phyloP scores from a whole-genome alignment of 345 rosid species.

The Ailanthus altissimus region DNA sequence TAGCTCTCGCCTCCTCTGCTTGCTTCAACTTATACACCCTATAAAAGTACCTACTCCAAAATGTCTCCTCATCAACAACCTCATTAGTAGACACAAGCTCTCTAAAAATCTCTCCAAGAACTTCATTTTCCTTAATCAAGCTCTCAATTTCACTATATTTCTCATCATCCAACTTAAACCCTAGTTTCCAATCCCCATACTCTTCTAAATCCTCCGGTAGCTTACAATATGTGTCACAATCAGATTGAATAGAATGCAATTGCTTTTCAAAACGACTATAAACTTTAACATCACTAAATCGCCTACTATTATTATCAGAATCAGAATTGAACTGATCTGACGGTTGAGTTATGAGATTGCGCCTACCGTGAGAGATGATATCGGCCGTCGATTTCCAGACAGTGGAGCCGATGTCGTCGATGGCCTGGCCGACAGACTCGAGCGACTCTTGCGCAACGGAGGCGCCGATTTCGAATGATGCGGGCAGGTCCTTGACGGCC shows the following conservation, averaged over 20 bases:
- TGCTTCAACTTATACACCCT: slow-evolving; percentile 51
- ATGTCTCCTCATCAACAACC: slow-evolving; percentile 51
- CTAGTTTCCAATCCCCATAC: slow-evolving; percentile 57
- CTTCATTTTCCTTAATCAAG: slow-evolving; percentile 36
- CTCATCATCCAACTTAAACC: slow-evolving; percentile 50
- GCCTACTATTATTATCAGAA: slow-evolving; percentile 19
- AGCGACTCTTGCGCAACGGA: slow-evolving; percentile 78
- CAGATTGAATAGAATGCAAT: slow-evolving; percentile 52
- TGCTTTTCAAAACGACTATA: slow-evolving; percentile 77
- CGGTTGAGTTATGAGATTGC: slow-evolving; percentile 32
- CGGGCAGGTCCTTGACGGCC: slow-evolving; percentile 63
- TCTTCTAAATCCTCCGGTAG: slow-evolving; percentile 59
- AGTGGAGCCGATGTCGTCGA: slow-evolving; percentile 78
- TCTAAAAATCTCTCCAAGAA: slow-evolving; percentile 42
- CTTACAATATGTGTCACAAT: slow-evolving; percentile 43
- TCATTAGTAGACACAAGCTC: slow-evolving; percentile 39
- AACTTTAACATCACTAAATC: slow-evolving; percentile 30
- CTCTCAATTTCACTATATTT: slow-evolving; percentile 39
- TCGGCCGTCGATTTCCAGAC: slow-evolving; percentile 74
- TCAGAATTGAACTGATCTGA: slow-evolving; percentile 32
- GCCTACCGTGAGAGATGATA: slow-evolving; percentile 72
- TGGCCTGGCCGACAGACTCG: slow-evolving; percentile 73
- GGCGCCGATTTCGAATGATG: slow-evolving; percentile 70
- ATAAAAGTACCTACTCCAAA: slow-evolving; percentile 70
- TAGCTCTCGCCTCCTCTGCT: slow-evolving; percentile 66